Conservation (phyloP, 2,329 filamentous ascomycete genomes). For the Ceratocystis alfenasii region DNA sequence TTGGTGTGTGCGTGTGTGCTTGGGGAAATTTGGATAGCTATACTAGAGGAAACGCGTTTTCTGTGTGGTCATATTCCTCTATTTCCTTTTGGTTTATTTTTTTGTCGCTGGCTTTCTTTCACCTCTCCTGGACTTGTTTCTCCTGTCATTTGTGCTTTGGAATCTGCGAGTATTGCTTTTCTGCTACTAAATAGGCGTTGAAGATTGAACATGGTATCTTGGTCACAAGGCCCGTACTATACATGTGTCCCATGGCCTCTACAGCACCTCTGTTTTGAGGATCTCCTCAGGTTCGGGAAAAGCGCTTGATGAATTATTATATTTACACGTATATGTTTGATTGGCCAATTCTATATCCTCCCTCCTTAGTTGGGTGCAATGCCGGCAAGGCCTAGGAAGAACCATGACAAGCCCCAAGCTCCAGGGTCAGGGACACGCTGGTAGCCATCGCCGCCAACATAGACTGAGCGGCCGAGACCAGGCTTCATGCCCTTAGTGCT, state of each 20-base stretch:
- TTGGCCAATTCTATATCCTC: background rate
- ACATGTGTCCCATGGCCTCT: background rate
- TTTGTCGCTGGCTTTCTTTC: conserved; percentile 11
- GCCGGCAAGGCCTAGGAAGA: conserved; percentile 65
- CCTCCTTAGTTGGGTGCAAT: background rate
- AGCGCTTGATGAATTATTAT: background rate
- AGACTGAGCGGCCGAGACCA: conserved; percentile 53
- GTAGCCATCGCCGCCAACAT: conserved; percentile 36
- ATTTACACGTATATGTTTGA: conserved; percentile 6
- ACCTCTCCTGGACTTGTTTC: conserved; percentile 25
- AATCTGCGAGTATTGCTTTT: conserved; percentile 18
- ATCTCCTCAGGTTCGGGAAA: background rate
- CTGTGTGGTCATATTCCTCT: conserved; percentile 15
- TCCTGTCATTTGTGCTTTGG: conserved; percentile 27
- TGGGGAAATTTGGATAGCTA: background rate
- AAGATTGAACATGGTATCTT: conserved; percentile 27
- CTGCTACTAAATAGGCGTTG: conserved; percentile 32
- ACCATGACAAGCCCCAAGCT: conserved; percentile 60
- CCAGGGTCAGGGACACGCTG: conserved; percentile 50
- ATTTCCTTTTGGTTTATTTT: conserved; percentile 24
- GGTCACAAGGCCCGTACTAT: background rate
- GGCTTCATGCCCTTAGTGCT: conserved; percentile 87
- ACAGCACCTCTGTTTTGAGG: background rate
- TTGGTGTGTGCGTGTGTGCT: background rate
- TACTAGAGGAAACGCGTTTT: background rate